Conservation (phyloP, 371 early-diverging fungal species). For the Rhizopus stolonifer region DNA sequence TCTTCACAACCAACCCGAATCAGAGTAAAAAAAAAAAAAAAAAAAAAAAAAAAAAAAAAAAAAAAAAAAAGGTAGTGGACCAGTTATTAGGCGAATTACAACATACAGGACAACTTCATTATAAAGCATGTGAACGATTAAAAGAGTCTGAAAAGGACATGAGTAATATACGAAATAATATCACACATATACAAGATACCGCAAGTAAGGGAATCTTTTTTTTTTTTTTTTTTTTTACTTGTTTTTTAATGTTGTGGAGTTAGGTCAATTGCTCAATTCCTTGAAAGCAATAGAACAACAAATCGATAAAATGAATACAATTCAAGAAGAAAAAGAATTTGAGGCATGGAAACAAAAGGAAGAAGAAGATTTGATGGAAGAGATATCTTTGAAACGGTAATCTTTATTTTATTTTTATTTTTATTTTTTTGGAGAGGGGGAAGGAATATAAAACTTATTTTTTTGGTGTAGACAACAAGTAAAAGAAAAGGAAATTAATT, state of each 20-base stretch:
- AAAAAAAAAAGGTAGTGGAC: slow-evolving; percentile 5
- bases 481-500: slow-evolving; percentile 19
- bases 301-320: slow-evolving; percentile 27
- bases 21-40: slow-evolving; percentile 9
- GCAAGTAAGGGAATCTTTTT: slow-evolving; percentile 23
- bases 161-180: slow-evolving; percentile 2
- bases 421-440: no score
- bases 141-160: slow-evolving; percentile 4
- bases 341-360: slow-evolving; percentile 37
- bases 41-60: background rate
- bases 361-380: slow-evolving; percentile 4
- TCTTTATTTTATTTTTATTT: no score
- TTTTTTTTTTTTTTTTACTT: no score
- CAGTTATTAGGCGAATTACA: slow-evolving; percentile 18
- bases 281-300: slow-evolving; percentile 22
- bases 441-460: background rate
- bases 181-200: slow-evolving; percentile 5
- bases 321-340: slow-evolving; percentile 28
- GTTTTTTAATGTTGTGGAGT: no score
- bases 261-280: slow-evolving; percentile 20
- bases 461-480: slow-evolving; percentile 21
- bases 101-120: slow-evolving; percentile 11
- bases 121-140: slow-evolving; percentile 8
- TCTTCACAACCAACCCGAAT: slow-evolving; percentile 18
- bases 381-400: slow-evolving; percentile 7